Evolutionary conservation across 257 asterid genomes (phyloP).

Genomic region (Sherardia arvensis): DNA sequence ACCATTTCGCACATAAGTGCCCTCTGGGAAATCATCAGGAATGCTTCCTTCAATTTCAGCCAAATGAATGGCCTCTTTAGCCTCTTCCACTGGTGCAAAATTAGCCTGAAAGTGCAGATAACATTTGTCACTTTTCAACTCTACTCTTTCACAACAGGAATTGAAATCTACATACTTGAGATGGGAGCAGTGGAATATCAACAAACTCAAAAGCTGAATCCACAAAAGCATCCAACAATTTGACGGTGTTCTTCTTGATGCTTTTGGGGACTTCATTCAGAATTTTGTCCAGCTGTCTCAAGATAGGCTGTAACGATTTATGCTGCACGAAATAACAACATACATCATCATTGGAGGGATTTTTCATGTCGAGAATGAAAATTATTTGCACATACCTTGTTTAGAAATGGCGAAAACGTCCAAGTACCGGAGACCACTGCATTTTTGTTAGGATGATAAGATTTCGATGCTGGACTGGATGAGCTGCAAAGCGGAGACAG

Average conservation of each 20-base stretch:
- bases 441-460: neutral
- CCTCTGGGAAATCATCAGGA: constrained; percentile 58
- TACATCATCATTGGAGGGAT: too few relatives aligned
- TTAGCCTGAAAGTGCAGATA: constrained; percentile 33
- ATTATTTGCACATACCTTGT: neutral
- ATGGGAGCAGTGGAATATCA: constrained; percentile 45
- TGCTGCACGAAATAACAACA: neutral
- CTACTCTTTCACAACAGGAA: neutral
- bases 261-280: constrained; percentile 12
- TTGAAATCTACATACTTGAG: constrained; percentile 43
- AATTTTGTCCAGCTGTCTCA: constrained; percentile 24
- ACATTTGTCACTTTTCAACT: too few relatives aligned
- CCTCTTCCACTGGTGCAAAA: constrained; percentile 60
- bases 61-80: constrained; percentile 25
- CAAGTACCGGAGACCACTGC: neutral
- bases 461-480: neutral
- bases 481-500: neutral
- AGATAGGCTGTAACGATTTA: constrained; percentile 20
- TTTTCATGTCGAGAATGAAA: too few relatives aligned
- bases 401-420: neutral
- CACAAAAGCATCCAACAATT: constrained; percentile 35
- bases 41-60: constrained; percentile 31
- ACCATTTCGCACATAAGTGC: constrained; percentile 63
- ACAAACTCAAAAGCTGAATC: constrained; percentile 32
- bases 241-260: constrained; percentile 25